phyloP scores from a whole-genome alignment of 805 yeast genomes.

The Kuraishia molischiana region DNA sequence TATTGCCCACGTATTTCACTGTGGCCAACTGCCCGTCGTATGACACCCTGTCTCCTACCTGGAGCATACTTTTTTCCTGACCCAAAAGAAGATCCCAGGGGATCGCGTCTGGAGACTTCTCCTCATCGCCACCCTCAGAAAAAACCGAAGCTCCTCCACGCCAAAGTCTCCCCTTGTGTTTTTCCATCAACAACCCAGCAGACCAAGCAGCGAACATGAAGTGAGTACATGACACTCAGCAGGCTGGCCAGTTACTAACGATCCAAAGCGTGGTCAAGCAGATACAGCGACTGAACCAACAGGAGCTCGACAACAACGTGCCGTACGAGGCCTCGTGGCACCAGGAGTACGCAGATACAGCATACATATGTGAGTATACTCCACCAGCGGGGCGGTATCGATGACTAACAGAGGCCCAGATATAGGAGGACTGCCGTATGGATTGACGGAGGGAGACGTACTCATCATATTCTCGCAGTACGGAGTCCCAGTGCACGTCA shows the following conservation, averaged over 20 bases:
- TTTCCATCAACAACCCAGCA: no score
- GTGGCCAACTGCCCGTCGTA: conserved; percentile 48
- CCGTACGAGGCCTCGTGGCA: conserved; percentile 80
- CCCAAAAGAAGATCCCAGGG: no score
- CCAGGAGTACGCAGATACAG: conserved; percentile 65
- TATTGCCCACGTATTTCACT: conserved; percentile 46
- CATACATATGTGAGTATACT: conserved; percentile 42
- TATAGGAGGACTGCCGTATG: conserved; percentile 62
- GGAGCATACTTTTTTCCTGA: no score
- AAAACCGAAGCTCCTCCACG: no score
- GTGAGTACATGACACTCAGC: no score
- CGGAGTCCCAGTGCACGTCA: conserved; percentile 75
- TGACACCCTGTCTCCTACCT: conserved; percentile 13
- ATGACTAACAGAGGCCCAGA: conserved; percentile 9
- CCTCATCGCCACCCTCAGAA: neutral
- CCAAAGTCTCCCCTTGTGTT: no score
- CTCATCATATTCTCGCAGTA: conserved; percentile 77
- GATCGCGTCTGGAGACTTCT: neutral
- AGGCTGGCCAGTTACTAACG: neutral
- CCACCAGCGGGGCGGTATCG: no score
- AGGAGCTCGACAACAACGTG: conserved; percentile 55
- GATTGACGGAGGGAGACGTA: conserved; percentile 67
- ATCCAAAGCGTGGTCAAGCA: conserved; percentile 17
- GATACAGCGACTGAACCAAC: conserved; percentile 52
- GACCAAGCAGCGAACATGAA: conserved; percentile 3